These are phyloP conservation scores for Craterostigma plantagineum DNA, from an alignment of 257 asterid species.

Conservation along the genomic window DNA sequence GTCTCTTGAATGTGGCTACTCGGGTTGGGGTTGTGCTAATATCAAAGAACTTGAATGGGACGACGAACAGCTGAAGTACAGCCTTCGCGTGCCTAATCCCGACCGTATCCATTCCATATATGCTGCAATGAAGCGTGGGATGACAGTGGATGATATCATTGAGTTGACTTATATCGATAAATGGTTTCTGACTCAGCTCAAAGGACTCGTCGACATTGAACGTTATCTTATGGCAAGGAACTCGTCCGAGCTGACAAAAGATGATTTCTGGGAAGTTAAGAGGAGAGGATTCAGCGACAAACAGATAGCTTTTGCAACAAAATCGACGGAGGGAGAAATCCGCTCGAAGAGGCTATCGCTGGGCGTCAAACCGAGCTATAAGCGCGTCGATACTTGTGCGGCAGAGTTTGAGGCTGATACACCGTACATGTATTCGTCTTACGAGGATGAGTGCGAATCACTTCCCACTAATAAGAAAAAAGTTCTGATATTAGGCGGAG, in stretches of 20 bases:
- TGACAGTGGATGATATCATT: slow-evolving; percentile 77
- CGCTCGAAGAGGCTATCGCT: slow-evolving; percentile 54
- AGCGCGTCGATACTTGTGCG: slow-evolving; percentile 95
- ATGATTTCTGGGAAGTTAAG: slow-evolving; percentile 83
- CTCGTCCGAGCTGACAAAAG: slow-evolving; percentile 51
- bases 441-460: slow-evolving; percentile 84
- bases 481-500: slow-evolving; percentile 91
- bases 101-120: slow-evolving; percentile 84
- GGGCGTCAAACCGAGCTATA: slow-evolving; percentile 81
- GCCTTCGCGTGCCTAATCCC: slow-evolving; percentile 75
- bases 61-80: slow-evolving; percentile 63
- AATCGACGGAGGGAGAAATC: slow-evolving; percentile 63
- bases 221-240: slow-evolving; percentile 36
- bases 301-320: slow-evolving; percentile 73
- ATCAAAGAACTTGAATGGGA: slow-evolving; percentile 85
- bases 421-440: slow-evolving; percentile 89
- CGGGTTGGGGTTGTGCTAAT: slow-evolving; percentile 90
- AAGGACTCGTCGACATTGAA: slow-evolving; percentile 84
- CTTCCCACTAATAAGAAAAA: slow-evolving; percentile 62
- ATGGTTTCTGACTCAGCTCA: slow-evolving; percentile 86
- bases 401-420: slow-evolving; percentile 98
- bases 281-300: slow-evolving; percentile 94
- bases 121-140: slow-evolving; percentile 90
- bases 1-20: slow-evolving; percentile 66
- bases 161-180: slow-evolving; percentile 68